Base-by-base conservation (phyloP, 169 alveolate genomes). In the Cryptosporidium canis region DNA sequence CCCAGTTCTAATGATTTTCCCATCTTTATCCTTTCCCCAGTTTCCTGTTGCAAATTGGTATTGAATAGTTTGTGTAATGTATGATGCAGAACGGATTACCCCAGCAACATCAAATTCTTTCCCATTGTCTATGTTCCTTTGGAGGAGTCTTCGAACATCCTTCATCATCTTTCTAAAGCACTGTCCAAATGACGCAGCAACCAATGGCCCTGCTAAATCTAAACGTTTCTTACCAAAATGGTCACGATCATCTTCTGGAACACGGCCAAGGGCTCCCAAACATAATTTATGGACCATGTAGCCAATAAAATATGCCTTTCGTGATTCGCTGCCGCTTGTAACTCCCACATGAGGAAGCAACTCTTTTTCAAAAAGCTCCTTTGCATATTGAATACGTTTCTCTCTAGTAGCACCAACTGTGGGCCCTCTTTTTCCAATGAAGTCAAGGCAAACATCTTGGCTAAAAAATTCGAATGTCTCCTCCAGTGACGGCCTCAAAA, bases 201-300 rank as follows among this genome's bases (percentile, higher is more conserved):
- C 95, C 64, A 98, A 94, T 1, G 99, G 96, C 0, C 99, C 99
- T 18, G 99, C 99, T 95, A 98, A 94, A 93, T 98, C 99, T 41
- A 98, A 90, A 90, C 99, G 95, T 92, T 99, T 99, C 94, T 99
- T 99, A 9, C 99, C 99, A 91, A 98, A 99, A 92, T 99, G 99
- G 91, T 99, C 99, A 65, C 99, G 94, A 90, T 99, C 99, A 93
- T 99, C 99, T 90, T 98, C 99, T 33, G 93, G 93, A 37, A 96
- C 96, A 84, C 99, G 93, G 9, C 99, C 99, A 24, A 98, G 92
- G 61, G 96, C 96, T 39, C 99, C 98, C 67, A 97, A 96, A 83
- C 98, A 92, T 58, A 98, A 90, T 55, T 99, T 94, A 91, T 98
- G 97, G 9, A 96, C 98, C 99, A 99, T 99, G 94, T 99, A 98